phyloP scores from a whole-genome alignment of 345 rosid genomes.

The Lepidium africanum region DNA sequence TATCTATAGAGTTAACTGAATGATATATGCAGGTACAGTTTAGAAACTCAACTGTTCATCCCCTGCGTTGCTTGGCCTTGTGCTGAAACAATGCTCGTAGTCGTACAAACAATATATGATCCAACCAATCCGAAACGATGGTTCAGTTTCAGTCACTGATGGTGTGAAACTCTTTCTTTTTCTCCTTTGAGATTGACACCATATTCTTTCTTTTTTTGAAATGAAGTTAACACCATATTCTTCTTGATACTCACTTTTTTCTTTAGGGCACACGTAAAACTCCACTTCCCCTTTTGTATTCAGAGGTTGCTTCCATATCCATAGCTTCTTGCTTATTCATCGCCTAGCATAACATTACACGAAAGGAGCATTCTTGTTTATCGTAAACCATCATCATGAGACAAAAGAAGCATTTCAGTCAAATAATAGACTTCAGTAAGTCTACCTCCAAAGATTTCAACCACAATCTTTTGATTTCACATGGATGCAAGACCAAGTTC shows the following conservation, averaged over 20 bases:
- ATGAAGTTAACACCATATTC: slow-evolving; percentile 71
- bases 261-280: slow-evolving; percentile 62
- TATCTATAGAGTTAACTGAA: no score
- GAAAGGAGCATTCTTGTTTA: neutral
- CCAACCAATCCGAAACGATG: slow-evolving; percentile 86
- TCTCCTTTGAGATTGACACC: slow-evolving; percentile 81
- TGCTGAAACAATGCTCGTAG: slow-evolving; percentile 81
- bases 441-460: slow-evolving; percentile 70
- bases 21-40: no score
- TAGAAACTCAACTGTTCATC: slow-evolving; percentile 78
- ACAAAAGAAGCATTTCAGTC: neutral
- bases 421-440: neutral
- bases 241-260: slow-evolving; percentile 55
- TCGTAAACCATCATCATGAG: neutral
- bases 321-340: slow-evolving; percentile 85
- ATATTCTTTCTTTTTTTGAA: no score
- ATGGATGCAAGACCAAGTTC: slow-evolving; percentile 80
- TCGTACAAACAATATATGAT: slow-evolving; percentile 82
- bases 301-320: slow-evolving; percentile 63
- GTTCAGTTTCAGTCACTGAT: slow-evolving; percentile 81
- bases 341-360: slow-evolving; percentile 36
- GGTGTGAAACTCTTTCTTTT: slow-evolving; percentile 82
- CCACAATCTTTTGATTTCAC: slow-evolving; percentile 62
- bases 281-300: slow-evolving; percentile 78
- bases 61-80: slow-evolving; percentile 76